A percentile compares a stretch with the other conserved stretches of the same genome.
These are phyloP conservation scores for Climacium dendroides DNA, from an alignment of 225 moss, liverwort and hornwort genomes.

Conservation along the genomic window DNA sequence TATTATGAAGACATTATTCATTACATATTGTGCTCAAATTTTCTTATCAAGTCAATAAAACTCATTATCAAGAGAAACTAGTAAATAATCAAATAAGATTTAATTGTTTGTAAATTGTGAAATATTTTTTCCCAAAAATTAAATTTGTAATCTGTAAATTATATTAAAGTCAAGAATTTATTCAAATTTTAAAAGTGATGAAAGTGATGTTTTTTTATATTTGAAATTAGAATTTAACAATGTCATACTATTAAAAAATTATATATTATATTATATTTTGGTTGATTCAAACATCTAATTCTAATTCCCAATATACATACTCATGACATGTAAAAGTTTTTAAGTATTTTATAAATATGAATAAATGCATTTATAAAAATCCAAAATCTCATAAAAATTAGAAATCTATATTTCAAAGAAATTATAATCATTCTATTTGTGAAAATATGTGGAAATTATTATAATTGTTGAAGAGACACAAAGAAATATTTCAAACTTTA, in stretches of 20 bases:
- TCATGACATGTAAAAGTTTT: no score
- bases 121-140: no score
- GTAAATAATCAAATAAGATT: neutral
- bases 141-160: neutral
- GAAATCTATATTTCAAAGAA: neutral
- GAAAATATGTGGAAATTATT: neutral
- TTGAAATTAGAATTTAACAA: neutral
- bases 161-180: neutral
- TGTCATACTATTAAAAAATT: no score
- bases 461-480: neutral
- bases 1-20: neutral
- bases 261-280: no score
- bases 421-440: no score
- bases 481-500: no score
- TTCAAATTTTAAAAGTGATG: neutral
- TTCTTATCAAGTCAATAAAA: neutral
- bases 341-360: neutral
- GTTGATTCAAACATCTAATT: neutral
- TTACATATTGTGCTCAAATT: accelerated
- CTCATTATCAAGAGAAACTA: accelerated
- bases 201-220: neutral
- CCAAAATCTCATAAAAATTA: accelerated
- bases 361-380: accelerated
- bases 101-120: no score
- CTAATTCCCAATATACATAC: neutral